Base-by-base conservation (phyloP, 2,329 filamentous ascomycete genomes). In the Volutella citrinella region DNA sequence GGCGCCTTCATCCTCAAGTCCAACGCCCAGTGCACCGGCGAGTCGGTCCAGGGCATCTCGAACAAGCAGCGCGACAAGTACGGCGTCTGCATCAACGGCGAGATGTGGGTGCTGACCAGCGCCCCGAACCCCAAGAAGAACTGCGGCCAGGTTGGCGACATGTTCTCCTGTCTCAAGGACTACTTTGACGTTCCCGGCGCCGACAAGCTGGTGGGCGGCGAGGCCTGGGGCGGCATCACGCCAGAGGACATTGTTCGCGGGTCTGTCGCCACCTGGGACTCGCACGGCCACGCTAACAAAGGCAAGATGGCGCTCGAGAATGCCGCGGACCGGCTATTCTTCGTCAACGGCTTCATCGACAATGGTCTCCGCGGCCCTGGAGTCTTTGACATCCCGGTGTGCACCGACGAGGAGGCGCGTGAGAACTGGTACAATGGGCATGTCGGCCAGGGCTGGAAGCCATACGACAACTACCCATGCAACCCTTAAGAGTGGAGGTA, bases 11-110 rank as follows among this genome's bases (percentile, higher is more conserved):
- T 27, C n/a, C 25, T 27, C 25, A 27, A 27, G 25, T 16, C 14
- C n/a, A 27, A 27, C 25, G 18, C 9, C 14, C 15, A 27, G 5
- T 27, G 25, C 25, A 16, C 8, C 4, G 25, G 13, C 25, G 12
- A 13, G 6, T 8, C 10, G 12, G 25, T 27, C 10, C 13, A 13
- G 25, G n/a, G n/a, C n/a, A 15, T n/a, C 11, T 15, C 12, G 9
- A 11, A 27, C 25, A 16, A 13, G 7, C 13, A 10, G 10, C 25
- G 25, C 6, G 25, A 27, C n/a, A 27, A 27, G 25, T 27, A 14
- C 13, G 25, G 25, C n/a, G 13, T 27, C 7, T 27, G 25, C 25
- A 27, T 27, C 25, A 27, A 27, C n/a, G 25, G 25, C 12, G 25
- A 27, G 25, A 27, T 27, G 25, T 27, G 11, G 7, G 13, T 27